A percentile compares a stretch with the other conserved stretches of the same genome.
Conservation (phyloP, 345 rosid species). For the Hypericum perforatum region DNA sequence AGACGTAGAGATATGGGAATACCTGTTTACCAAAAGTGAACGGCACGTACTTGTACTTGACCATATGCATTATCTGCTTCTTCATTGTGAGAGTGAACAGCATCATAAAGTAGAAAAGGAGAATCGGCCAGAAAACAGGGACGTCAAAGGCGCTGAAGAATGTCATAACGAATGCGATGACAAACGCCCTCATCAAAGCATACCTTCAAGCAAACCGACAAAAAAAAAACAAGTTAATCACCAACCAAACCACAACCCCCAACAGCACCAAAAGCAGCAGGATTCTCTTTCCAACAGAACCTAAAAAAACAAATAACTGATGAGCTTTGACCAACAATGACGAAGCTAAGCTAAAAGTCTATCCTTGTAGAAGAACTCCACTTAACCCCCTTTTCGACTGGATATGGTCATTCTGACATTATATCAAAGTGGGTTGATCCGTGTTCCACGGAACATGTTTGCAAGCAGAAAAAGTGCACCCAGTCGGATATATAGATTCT, state of each 20-base stretch:
- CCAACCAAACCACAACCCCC: not conserved
- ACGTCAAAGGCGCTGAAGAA: slow-evolving; percentile 70
- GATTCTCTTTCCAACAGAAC: too few relatives aligned
- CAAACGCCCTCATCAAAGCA: slow-evolving; percentile 60
- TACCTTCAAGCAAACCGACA: slow-evolving; percentile 34
- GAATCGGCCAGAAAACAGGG: slow-evolving; percentile 98
- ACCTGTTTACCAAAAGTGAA: slow-evolving; percentile 91
- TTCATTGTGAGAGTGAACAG: slow-evolving; percentile 76
- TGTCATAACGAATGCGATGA: slow-evolving; percentile 65
- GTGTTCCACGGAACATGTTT: too few relatives aligned
- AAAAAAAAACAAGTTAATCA: not conserved
- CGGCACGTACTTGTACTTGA: slow-evolving; percentile 88
- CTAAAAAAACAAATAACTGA: too few relatives aligned
- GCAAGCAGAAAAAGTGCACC: too few relatives aligned
- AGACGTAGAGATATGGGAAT: slow-evolving; percentile 5
- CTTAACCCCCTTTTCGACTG: too few relatives aligned
- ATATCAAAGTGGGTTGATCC: too few relatives aligned
- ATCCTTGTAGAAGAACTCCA: too few relatives aligned
- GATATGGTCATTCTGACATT: too few relatives aligned
- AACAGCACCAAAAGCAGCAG: too few relatives aligned
- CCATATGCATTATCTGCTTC: slow-evolving; percentile 84
- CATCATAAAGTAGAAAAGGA: slow-evolving; percentile 82
- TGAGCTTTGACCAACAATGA: too few relatives aligned
- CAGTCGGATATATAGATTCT: too few relatives aligned
- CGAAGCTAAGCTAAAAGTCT: too few relatives aligned